Conservation (phyloP, 768 basidiomycete genomes). For the Mycena pura region DNA sequence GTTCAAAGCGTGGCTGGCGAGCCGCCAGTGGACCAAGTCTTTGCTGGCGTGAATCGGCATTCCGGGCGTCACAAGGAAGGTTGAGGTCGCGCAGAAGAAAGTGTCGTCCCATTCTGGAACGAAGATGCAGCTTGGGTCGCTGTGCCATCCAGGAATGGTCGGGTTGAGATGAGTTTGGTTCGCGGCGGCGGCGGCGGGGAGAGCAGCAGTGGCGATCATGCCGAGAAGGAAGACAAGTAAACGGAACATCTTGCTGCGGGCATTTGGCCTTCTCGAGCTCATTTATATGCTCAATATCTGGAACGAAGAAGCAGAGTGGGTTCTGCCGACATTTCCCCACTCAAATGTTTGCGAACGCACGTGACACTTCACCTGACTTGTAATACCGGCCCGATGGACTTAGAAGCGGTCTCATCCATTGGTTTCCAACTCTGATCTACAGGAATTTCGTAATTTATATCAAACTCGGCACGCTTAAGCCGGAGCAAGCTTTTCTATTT, state of each 20-base stretch:
- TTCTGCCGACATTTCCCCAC: slow-evolving; percentile 13
- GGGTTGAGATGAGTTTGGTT: slow-evolving; percentile 21
- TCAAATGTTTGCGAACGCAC: not conserved
- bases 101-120: slow-evolving; percentile 31
- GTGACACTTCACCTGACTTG: too few species aligned
- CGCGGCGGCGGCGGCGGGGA: not conserved
- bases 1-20: slow-evolving; percentile 27
- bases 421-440: too few species aligned
- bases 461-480: too few species aligned
- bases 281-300: not conserved
- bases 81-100: slow-evolving; percentile 36
- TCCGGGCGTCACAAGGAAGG: slow-evolving; percentile 37
- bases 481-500: too few species aligned
- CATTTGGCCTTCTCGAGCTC: not conserved
- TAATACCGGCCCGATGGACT: too few species aligned
- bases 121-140: slow-evolving; percentile 34
- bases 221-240: not conserved
- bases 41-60: slow-evolving; percentile 33
- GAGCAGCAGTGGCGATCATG: not conserved
- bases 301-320: not conserved
- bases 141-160: slow-evolving; percentile 28
- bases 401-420: too few species aligned
- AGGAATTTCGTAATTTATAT: too few species aligned
- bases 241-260: not conserved
- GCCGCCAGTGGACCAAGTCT: slow-evolving; percentile 34